phyloP scores from a whole-genome alignment of 2,329 filamentous ascomycete species.

The Apiospora hydei region DNA sequence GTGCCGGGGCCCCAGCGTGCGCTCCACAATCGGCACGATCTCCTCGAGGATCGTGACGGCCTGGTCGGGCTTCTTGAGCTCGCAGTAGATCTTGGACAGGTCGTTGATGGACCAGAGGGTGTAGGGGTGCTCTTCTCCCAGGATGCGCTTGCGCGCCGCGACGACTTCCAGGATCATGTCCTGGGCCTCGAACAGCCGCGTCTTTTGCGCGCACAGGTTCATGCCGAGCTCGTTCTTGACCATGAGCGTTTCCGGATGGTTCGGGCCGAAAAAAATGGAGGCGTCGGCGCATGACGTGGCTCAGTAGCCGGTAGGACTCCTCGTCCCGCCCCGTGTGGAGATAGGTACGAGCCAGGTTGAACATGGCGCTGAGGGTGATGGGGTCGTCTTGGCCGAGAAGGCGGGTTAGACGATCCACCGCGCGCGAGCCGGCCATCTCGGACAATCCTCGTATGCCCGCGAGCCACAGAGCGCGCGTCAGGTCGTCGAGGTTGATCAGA shows the following conservation, averaged over 20 bases:
- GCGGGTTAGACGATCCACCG: conserved; percentile 1
- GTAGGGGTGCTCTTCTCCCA: conserved; percentile 45
- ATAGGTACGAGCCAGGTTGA: conserved; percentile 38
- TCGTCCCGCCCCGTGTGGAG: conserved; percentile 33
- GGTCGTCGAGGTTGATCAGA: conserved; percentile 30
- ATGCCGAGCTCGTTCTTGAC: conserved; percentile 32
- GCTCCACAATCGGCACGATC: conserved; percentile 32
- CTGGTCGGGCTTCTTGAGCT: conserved; percentile 35
- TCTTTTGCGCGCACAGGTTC: conserved; percentile 22
- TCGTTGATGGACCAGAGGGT: conserved; percentile 43
- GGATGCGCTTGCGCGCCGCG: neutral
- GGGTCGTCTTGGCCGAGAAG: conserved; percentile 35
- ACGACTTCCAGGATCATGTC: neutral
- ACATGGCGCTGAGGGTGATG: conserved; percentile 40
- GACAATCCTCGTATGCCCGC: conserved; percentile 30
- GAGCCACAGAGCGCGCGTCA: conserved; percentile 30
- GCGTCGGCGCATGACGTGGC: conserved; percentile 29
- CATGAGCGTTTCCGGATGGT: conserved; percentile 39
- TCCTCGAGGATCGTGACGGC: conserved; percentile 29
- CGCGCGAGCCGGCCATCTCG: conserved; percentile 26
- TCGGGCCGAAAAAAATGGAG: conserved; percentile 33
- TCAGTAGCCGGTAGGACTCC: conserved; percentile 31
- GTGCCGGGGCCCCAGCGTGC: neutral
- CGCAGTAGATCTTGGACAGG: conserved; percentile 40
- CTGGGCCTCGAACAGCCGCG: conserved; percentile 24